These are phyloP conservation scores for Warburgia ugandensis DNA, from an alignment of 164 flowering plant genomes.

Conservation along the genomic window DNA sequence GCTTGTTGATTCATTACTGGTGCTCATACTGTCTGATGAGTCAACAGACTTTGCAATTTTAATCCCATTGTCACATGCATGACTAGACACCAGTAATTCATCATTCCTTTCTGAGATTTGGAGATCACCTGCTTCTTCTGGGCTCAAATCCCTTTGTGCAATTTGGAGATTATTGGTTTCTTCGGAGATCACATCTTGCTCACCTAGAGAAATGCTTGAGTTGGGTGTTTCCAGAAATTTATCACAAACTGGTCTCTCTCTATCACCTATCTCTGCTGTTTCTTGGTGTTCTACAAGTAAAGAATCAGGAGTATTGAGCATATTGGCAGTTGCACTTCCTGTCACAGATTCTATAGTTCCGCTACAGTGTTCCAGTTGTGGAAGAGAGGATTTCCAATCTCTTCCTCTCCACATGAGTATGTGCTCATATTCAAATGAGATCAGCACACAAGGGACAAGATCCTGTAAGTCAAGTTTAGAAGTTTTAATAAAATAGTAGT, in stretches of 20 bases:
- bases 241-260: constrained; percentile 6
- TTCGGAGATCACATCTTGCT: not conserved
- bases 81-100: constrained; percentile 5
- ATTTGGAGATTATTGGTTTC: too few species aligned
- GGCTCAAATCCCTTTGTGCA: too few species aligned
- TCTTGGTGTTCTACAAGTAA: constrained; percentile 18
- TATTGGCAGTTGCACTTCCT: constrained; percentile 9
- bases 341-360: constrained; percentile 13
- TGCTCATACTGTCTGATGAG: constrained; percentile 7
- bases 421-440: constrained; percentile 79
- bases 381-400: constrained; percentile 62
- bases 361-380: constrained; percentile 17
- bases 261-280: constrained; percentile 10
- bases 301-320: constrained; percentile 6
- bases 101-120: constrained; percentile 8
- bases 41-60: constrained; percentile 2
- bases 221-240: constrained; percentile 1
- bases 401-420: constrained; percentile 88
- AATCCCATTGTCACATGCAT: not conserved
- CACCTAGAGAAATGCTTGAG: not conserved
- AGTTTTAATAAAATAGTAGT: not conserved
- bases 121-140: constrained; percentile 12
- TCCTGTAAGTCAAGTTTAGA: constrained; percentile 42
- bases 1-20: constrained; percentile 6
- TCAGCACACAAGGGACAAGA: constrained; percentile 77